phyloP scores from a whole-genome alignment of 2,329 filamentous ascomycete genomes.

The Cadophora sp. region DNA sequence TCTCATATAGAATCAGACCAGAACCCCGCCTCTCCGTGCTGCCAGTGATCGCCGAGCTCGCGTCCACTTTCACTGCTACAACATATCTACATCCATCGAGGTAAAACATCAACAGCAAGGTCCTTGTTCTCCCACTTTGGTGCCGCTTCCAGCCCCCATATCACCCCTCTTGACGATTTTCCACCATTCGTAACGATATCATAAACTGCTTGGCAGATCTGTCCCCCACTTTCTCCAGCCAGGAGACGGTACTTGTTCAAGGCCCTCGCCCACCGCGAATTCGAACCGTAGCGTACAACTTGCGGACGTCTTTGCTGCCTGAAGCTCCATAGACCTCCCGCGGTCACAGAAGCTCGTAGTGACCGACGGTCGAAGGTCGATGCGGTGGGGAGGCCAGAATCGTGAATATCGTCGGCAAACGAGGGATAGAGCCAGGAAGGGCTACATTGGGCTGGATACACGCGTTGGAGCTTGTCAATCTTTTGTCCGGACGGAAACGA shows the following conservation, averaged over 20 bases:
- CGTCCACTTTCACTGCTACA: conserved; percentile 12
- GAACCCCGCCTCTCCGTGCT: not conserved
- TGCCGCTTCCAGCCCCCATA: conserved; percentile 11
- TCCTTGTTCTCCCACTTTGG: conserved; percentile 18
- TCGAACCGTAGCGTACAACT: not conserved
- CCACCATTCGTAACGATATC: not conserved
- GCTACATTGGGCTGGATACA: conserved; percentile 27
- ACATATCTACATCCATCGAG: conserved; percentile 18
- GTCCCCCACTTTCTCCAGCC: not conserved
- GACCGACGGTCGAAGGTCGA: conserved; percentile 40
- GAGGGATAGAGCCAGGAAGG: conserved; percentile 26
- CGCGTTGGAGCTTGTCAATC: conserved; percentile 6
- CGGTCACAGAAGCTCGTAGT: conserved; percentile 25
- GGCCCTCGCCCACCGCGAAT: conserved; percentile 5
- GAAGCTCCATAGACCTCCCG: not conserved
- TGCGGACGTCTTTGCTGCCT: not conserved
- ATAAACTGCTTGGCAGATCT: conserved; percentile 11
- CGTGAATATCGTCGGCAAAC: conserved; percentile 32
- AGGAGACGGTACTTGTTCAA: conserved; percentile 1
- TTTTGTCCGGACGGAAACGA: not conserved
- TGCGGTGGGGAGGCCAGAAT: conserved; percentile 41
- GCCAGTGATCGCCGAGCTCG: conserved; percentile 12
- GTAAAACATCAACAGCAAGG: conserved; percentile 4
- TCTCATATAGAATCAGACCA: not conserved
- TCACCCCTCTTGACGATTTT: not conserved